Evolutionary conservation across 2,329 filamentous ascomycete genomes (phyloP).

Genomic region (Penicillium sp.): DNA sequence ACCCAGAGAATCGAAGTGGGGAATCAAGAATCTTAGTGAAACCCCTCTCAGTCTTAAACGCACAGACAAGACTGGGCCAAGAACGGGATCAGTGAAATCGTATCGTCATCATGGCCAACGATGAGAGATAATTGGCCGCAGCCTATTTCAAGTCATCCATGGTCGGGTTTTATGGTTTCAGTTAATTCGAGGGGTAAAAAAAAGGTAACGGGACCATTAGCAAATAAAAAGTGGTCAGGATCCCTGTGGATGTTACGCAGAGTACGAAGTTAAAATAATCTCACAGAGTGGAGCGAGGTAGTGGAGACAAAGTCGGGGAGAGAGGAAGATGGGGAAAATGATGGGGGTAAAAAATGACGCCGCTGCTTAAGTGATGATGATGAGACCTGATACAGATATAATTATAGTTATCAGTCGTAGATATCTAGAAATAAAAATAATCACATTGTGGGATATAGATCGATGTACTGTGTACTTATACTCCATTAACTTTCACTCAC

Average conservation of each 20-base stretch:
- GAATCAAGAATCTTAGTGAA: neutral
- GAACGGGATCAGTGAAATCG: slow-evolving; percentile 11
- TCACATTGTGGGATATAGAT: slow-evolving; percentile 6
- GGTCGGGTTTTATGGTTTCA: neutral
- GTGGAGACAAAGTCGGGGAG: slow-evolving; percentile 7
- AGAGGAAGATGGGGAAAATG: neutral
- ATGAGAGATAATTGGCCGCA: slow-evolving; percentile 10
- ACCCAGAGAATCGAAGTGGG: neutral
- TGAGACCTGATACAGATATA: slow-evolving; percentile 1
- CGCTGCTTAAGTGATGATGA: slow-evolving; percentile 19
- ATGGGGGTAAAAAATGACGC: slow-evolving; percentile 3
- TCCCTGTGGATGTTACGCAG: too few species aligned
- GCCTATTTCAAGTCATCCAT: neutral
- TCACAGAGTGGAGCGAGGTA: too few species aligned
- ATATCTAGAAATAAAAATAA: slow-evolving; percentile 1
- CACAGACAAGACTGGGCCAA: slow-evolving; percentile 19
- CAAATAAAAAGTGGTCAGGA: slow-evolving; percentile 6
- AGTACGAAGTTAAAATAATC: too few species aligned
- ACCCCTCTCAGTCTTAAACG: neutral
- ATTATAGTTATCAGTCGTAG: neutral
- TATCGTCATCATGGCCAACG: slow-evolving; percentile 11
- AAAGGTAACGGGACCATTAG: too few species aligned
- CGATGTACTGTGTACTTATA: neutral
- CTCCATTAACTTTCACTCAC: slow-evolving; percentile 3
- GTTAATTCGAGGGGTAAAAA: neutral